Conservation (phyloP, 192 early-diverging fungal species). For the Coemansia guatemalensis region DNA sequence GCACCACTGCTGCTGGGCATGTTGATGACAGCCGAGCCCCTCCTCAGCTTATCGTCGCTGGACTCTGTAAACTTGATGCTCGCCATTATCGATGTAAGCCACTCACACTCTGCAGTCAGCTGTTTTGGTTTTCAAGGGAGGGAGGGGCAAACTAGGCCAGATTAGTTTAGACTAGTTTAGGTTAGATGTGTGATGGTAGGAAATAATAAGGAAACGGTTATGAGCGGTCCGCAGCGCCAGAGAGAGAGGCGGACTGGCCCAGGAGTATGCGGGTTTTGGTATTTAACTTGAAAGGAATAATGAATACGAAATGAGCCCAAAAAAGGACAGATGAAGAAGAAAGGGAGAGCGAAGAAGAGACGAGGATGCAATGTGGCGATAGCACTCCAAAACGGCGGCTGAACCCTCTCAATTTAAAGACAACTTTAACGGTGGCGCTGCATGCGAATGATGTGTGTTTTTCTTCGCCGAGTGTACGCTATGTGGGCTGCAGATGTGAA, state of each 20-base stretch:
- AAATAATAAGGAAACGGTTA: neutral
- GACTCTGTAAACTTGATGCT: constrained; percentile 33
- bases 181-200: neutral
- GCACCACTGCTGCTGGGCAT: constrained; percentile 32
- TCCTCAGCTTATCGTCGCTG: constrained; percentile 1
- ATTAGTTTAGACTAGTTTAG: neutral
- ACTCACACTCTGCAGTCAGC: neutral
- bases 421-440: neutral
- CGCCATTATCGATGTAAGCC: constrained; percentile 11
- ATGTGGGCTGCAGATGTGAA: neutral
- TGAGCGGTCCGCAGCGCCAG: neutral
- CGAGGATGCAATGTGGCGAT: neutral
- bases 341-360: neutral
- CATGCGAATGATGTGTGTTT: neutral
- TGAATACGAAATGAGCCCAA: neutral
- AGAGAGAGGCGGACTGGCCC: neutral
- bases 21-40: constrained; percentile 34
- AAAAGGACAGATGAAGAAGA: neutral
- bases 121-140: too few species aligned
- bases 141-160: neutral
- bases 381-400: neutral
- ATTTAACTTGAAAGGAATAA: neutral
- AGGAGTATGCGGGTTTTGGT: neutral
- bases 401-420: neutral
- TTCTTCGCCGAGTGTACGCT: neutral